Percentiles rank a stretch among this genome's conserved stretches.
These are phyloP conservation scores for Geotrichum restrictum DNA, from an alignment of 1,139 yeast species.

Conservation along the genomic window DNA sequence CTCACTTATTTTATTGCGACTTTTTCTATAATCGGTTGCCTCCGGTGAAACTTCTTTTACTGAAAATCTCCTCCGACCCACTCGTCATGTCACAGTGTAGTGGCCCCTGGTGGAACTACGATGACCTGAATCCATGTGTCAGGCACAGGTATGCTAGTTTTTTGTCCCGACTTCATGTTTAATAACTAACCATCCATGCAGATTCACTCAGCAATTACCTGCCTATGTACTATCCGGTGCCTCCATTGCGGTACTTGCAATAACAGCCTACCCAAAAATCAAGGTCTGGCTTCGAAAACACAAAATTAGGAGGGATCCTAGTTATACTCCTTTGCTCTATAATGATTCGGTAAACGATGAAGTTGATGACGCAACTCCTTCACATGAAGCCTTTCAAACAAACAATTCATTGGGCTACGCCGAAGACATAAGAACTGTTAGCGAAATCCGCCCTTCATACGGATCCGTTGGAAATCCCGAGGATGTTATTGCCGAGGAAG, in stretches of 20 bases:
- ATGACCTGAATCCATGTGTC: constrained; percentile 32
- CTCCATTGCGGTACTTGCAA: constrained; percentile 25
- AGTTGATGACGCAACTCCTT: constrained; percentile 14
- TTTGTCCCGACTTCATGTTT: neutral
- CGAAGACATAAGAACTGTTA: constrained; percentile 21
- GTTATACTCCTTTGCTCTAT: constrained; percentile 29
- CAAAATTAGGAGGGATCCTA: constrained; percentile 24
- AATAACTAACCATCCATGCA: constrained; percentile 13
- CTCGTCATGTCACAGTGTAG: constrained; percentile 22
- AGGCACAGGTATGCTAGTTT: constrained; percentile 30
- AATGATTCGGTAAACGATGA: constrained; percentile 10
- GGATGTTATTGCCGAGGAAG: constrained; percentile 14
- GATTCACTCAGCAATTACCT: constrained; percentile 32
- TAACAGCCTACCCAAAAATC: constrained; percentile 26
- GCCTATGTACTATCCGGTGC: constrained; percentile 23
- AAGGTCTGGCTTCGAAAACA: constrained; percentile 17
- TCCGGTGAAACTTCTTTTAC: neutral
- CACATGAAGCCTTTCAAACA: neutral
- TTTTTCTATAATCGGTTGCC: neutral
- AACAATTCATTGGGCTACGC: neutral
- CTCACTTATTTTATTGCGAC: neutral
- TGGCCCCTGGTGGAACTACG: constrained; percentile 33
- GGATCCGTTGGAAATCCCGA: constrained; percentile 25
- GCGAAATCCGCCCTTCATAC: constrained; percentile 14
- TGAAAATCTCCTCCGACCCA: too few relatives aligned